These are phyloP conservation scores for Arbutus unedo DNA, from an alignment of 148 eudicot species.

Conservation along the genomic window DNA sequence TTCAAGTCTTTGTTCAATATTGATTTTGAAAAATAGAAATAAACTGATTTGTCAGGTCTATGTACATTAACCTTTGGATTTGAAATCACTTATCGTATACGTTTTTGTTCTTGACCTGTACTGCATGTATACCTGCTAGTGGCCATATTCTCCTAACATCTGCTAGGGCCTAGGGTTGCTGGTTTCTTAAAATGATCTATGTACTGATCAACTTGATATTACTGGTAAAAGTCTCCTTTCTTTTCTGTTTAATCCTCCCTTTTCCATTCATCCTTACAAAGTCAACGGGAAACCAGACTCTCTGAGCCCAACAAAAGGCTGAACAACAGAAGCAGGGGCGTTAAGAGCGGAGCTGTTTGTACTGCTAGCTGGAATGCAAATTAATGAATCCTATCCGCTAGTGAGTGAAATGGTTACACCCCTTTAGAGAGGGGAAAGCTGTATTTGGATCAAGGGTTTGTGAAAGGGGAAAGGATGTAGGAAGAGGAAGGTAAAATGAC, in stretches of 20 bases:
- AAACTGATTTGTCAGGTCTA: conserved; percentile 17
- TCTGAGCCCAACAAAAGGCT: too few species aligned
- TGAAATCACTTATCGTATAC: neutral
- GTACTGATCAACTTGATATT: neutral
- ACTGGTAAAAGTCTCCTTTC: neutral
- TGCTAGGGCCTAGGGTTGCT: neutral
- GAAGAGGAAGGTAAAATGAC: neutral
- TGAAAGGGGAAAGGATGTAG: neutral
- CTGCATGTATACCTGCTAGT: too few species aligned
- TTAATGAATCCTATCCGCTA: too few species aligned
- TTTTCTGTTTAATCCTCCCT: neutral
- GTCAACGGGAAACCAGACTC: too few species aligned
- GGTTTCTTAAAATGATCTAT: neutral
- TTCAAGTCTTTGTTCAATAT: neutral
- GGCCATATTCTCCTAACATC: neutral
- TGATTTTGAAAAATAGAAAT: neutral
- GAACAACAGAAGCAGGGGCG: too few species aligned
- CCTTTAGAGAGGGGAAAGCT: neutral
- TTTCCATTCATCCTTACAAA: neutral
- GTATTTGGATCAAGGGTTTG: neutral
- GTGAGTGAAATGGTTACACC: too few species aligned
- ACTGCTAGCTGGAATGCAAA: too few species aligned
- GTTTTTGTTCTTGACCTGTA: too few species aligned
- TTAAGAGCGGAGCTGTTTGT: too few species aligned
- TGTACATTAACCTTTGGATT: too few species aligned